Conservation (phyloP, 2,329 filamentous ascomycete species). For the Ascochyta clinopodiicola region DNA sequence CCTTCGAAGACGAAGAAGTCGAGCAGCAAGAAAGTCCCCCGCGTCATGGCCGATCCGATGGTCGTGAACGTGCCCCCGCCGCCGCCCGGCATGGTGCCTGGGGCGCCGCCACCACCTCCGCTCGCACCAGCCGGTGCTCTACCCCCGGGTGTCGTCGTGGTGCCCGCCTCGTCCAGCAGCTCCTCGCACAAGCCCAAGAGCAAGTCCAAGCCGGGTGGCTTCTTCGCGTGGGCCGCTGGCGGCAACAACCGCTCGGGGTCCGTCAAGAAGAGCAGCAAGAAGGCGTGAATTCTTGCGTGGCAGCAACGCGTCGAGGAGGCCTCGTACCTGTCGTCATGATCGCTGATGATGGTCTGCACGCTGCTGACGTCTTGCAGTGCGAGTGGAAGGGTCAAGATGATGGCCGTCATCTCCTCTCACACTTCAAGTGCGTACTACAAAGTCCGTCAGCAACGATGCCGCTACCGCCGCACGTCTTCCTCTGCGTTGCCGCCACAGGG, state of each 20-base stretch:
- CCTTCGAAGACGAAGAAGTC: conserved; percentile 8
- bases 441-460: background rate
- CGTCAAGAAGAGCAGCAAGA: conserved; percentile 18
- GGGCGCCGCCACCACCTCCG: background rate
- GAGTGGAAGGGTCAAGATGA: background rate
- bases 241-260: conserved; percentile 1
- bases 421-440: background rate
- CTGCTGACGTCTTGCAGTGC: background rate
- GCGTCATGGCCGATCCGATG: conserved; percentile 2
- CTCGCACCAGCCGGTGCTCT: background rate
- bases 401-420: too few relatives aligned
- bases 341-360: background rate
- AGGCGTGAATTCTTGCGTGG: conserved; percentile 18
- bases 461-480: background rate
- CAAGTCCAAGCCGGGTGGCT: conserved; percentile 5
- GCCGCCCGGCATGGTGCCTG: background rate
- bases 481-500: conserved; percentile 16
- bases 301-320: conserved; percentile 18
- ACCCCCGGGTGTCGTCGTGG: background rate
- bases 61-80: background rate
- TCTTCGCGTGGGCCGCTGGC: conserved; percentile 17
- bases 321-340: conserved; percentile 8
- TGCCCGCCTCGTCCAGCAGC: background rate
- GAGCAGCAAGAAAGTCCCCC: conserved; percentile 2
- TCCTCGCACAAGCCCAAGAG: conserved; percentile 15